Conservation (phyloP, 441 rosid genomes). For the Populus hybrid region DNA sequence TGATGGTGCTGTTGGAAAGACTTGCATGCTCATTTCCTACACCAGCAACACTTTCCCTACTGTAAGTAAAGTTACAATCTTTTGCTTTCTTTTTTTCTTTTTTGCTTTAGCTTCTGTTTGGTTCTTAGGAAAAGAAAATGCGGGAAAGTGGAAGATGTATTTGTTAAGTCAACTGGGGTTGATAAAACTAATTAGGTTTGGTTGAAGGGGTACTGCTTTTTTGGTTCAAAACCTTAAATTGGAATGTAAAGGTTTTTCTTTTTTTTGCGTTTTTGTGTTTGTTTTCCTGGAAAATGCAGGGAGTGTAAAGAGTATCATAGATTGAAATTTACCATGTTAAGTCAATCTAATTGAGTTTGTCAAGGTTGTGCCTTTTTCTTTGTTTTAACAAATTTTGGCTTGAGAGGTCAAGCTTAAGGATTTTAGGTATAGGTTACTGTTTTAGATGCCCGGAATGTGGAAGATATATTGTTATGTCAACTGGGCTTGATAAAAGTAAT, state of each 20-base stretch:
- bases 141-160: not conserved
- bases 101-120: too few relatives aligned
- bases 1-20: conserved; percentile 98
- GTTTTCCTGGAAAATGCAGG: conserved; percentile 10
- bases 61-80: conserved; percentile 32
- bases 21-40: conserved; percentile 96
- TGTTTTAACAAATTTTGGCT: not conserved
- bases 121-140: conserved; percentile 11
- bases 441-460: not conserved
- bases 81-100: not conserved
- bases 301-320: not conserved
- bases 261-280: conserved; percentile 1
- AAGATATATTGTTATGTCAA: not conserved
- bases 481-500: not conserved
- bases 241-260: not conserved
- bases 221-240: not conserved
- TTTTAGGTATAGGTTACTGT: not conserved
- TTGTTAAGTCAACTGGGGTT: not conserved
- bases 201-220: too few relatives aligned
- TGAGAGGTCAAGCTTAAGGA: conserved; percentile 1
- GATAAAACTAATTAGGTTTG: too few relatives aligned
- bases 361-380: not conserved
- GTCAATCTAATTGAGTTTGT: not conserved
- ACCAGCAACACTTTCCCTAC: conserved; percentile 97
- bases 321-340: not conserved